Evolutionary conservation across 2,329 filamentous ascomycete genomes (phyloP).

Genomic region (Cercospora sojina): DNA sequence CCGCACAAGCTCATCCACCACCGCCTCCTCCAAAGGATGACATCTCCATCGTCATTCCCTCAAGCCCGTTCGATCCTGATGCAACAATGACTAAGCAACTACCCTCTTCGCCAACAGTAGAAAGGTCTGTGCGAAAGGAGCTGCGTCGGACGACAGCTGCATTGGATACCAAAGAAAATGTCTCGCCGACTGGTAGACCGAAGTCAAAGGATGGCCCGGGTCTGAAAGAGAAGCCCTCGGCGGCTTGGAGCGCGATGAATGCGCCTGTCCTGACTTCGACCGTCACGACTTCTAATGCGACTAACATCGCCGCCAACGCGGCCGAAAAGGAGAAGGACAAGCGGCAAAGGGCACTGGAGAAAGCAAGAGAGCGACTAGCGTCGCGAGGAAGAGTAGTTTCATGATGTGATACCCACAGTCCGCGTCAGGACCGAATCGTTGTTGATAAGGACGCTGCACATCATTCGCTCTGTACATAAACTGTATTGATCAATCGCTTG

Average conservation of each 20-base stretch:
- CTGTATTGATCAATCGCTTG: background rate
- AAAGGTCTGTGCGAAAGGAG: slow-evolving; percentile 14
- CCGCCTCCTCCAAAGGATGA: background rate
- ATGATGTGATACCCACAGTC: slow-evolving; percentile 11
- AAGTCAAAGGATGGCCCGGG: slow-evolving; percentile 18
- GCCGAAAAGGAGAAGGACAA: background rate
- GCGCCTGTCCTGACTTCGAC: background rate
- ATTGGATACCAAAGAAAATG: slow-evolving; percentile 27
- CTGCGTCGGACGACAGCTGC: slow-evolving; percentile 1
- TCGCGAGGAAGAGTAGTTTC: slow-evolving; percentile 29
- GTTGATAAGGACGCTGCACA: background rate
- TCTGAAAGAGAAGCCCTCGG: slow-evolving; percentile 26
- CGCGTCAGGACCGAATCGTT: background rate
- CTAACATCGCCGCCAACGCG: slow-evolving; percentile 18
- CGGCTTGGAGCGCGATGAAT: slow-evolving; percentile 33
- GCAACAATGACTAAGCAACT: background rate
- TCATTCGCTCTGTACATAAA: background rate
- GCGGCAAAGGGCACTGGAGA: slow-evolving; percentile 21
- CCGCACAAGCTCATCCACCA: slow-evolving; percentile 15
- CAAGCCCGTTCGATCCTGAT: slow-evolving; percentile 12
- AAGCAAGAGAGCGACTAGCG: slow-evolving; percentile 30
- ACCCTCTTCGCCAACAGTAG: slow-evolving; percentile 14
- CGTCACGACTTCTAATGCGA: slow-evolving; percentile 16
- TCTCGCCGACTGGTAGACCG: slow-evolving; percentile 18
- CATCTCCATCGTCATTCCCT: slow-evolving; percentile 7